Evolutionary conservation across 805 yeast genomes (phyloP), one percentile per base, ranked within the genome.

Genomic region (Myxozyma neotropica): DNA sequence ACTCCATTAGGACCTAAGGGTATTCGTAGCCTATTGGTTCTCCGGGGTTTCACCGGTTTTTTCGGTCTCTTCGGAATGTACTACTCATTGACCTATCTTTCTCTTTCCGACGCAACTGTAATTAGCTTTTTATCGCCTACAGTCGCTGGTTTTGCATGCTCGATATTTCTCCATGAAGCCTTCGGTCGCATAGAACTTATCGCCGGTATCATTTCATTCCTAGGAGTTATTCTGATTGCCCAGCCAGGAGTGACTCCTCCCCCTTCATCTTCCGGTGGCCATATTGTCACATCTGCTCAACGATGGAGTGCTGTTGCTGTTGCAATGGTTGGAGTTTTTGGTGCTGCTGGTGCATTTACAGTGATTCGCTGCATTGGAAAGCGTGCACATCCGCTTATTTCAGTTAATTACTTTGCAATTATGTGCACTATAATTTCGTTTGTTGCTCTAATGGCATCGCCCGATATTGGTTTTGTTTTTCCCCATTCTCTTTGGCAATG

Each of bases 11-110:
- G 97, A 0, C 88, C 90, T 0, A 78, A 73, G 12, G 81, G 78
- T 1, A 70, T 83, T 39, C 75, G 96, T 13, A 68, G 71, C 52
- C 77, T 82, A 67, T 74, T 90, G 58, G 70, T 82, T 0, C 47
- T 81, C 3, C 77, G 97, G 61, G 96, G 96, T 0, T 50, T 79
- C 1, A 78, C 83, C 15, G 97, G 97, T 4, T 88, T 85, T 67
- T 71, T 87, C 58, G 96, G 96, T 2, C 95, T 90, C 4, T 86
- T 86, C 69, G 86, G 93, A 3, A 77, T 88, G 69, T 91, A 89
- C 72, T 88, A 78, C 70, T 83, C 96, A 0, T 75, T 91, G 64
- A 79, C 83, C 8, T 88, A 87, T 68, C 77, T 91, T 47, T 81
- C 89, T 52, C 80, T 91, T 4, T 85, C 92, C 10, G 97, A 91